Evolutionary conservation across 2,329 filamentous ascomycete genomes (phyloP).

Genomic region (Trichoderma harzianum): DNA sequence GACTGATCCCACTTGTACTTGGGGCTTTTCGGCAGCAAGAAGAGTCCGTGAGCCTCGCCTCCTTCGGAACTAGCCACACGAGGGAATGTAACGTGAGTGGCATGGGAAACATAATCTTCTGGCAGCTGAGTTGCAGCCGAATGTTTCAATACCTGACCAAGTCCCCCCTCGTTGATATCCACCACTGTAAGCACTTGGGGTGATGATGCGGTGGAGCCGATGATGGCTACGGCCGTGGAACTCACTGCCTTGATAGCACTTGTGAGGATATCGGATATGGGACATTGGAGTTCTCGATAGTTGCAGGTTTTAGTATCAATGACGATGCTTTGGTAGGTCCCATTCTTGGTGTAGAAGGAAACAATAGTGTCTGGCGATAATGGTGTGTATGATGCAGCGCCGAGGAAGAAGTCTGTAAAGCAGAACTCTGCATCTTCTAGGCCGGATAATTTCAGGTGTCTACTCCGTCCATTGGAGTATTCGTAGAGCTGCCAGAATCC

Average conservation of each 20-base stretch:
- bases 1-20: neutral
- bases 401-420: neutral
- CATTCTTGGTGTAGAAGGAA: neutral
- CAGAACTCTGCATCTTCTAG: neutral
- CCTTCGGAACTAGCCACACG: neutral
- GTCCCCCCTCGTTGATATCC: neutral
- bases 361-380: neutral
- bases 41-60: neutral
- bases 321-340: neutral
- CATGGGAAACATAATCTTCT: neutral
- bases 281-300: neutral
- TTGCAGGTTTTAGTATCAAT: neutral
- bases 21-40: neutral
- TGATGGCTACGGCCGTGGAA: neutral
- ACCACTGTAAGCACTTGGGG: neutral
- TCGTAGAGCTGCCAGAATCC: neutral
- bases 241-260: neutral
- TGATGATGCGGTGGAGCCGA: neutral
- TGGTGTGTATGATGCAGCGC: neutral
- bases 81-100: neutral
- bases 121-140: neutral
- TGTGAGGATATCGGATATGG: neutral
- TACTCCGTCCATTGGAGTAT: neutral
- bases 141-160: neutral
- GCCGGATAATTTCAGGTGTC: neutral